Evolutionary conservation across 2,329 filamentous ascomycete species (phyloP).

Genomic region (Tolypocladium ovalisporum): DNA sequence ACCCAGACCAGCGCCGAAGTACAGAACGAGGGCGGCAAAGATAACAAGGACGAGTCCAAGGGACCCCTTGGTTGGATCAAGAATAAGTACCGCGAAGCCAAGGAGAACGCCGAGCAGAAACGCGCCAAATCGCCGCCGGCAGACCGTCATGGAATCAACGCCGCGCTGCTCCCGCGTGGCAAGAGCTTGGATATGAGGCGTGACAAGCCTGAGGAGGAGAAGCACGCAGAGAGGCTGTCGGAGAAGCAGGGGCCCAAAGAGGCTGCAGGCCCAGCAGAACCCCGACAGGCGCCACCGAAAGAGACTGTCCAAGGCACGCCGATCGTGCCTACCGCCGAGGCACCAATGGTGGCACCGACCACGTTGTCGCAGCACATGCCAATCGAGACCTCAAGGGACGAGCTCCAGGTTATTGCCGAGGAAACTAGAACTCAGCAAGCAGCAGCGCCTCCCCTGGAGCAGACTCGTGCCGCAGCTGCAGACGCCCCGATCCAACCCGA

Average conservation of each 20-base stretch:
- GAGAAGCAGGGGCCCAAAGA: background rate
- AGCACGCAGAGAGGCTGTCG: conserved; percentile 1
- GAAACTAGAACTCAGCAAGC: background rate
- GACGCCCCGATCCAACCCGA: background rate
- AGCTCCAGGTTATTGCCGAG: background rate
- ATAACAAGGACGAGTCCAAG: conserved; percentile 35
- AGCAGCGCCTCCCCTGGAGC: background rate
- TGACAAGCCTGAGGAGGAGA: conserved; percentile 16
- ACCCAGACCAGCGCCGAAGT: conserved; percentile 26
- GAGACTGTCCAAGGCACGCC: background rate
- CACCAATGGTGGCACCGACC: background rate
- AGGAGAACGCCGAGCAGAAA: conserved; percentile 43
- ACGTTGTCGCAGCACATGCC: background rate
- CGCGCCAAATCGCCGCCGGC: conserved; percentile 46
- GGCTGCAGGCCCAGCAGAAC: background rate
- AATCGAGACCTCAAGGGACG: background rate
- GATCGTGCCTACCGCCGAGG: background rate
- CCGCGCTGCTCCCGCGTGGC: conserved; percentile 24
- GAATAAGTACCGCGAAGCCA: conserved; percentile 48
- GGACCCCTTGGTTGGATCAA: conserved; percentile 48
- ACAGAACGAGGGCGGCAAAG: conserved; percentile 27
- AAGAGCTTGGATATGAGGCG: conserved; percentile 39
- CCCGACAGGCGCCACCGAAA: background rate
- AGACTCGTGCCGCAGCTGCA: background rate
- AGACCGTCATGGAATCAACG: conserved; percentile 16